phyloP scores from a whole-genome alignment of 208 protist genomes.

The Tritrichomonas foetus region DNA sequence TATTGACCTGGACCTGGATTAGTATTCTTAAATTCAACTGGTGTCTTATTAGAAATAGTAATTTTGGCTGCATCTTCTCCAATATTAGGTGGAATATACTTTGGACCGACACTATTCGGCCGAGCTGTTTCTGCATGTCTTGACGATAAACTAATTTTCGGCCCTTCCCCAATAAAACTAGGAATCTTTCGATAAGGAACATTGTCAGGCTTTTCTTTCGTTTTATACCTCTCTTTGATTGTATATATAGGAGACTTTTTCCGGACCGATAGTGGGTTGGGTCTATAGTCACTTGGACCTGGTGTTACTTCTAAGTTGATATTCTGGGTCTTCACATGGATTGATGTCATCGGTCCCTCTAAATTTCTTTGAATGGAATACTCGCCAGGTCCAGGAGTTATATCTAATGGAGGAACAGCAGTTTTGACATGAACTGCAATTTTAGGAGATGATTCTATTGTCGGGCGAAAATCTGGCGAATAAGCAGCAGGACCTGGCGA shows the following conservation, averaged over 20 bases:
- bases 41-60: not conserved
- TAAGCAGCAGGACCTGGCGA: not conserved
- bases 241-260: not conserved
- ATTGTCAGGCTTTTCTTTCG: not conserved
- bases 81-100: not conserved
- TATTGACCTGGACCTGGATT: slow-evolving; percentile 16
- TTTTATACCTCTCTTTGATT: not conserved
- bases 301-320: not conserved
- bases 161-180: not conserved
- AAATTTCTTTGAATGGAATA: not conserved
- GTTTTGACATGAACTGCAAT: not conserved
- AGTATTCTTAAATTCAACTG: not conserved
- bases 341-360: not conserved
- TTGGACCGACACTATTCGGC: not conserved
- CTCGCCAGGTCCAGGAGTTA: not conserved
- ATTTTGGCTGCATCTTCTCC: not conserved
- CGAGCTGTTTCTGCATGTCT: not conserved
- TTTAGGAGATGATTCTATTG: not conserved
- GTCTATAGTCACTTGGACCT: not conserved
- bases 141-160: not conserved
- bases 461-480: not conserved
- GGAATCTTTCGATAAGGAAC: not conserved
- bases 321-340: not conserved
- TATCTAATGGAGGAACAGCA: not conserved
- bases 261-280: not conserved